Evolutionary conservation across 1,284 basidiomycete species (phyloP), one percentile per base, ranked within the genome.

Genomic region (Leccinum fallax): DNA sequence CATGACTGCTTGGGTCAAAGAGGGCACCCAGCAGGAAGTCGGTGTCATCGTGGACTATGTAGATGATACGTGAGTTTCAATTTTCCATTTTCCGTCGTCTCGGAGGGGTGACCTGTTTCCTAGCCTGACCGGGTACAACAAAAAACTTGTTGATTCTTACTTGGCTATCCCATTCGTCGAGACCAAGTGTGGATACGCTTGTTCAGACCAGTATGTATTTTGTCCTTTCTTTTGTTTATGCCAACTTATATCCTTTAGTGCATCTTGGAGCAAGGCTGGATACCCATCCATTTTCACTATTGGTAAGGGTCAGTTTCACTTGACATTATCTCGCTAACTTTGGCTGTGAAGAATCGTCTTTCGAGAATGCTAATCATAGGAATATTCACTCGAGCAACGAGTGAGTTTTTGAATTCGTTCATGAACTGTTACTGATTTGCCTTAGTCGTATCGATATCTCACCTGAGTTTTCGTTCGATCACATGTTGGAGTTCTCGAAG

Each of bases 1-100:
- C 76, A 96, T 97, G 93, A 95, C 93, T 51, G 97, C 96, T 61
- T 99, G 94, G 89, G 93, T 99, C 69, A 97, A 97, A 85, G 77
- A 80, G 65, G 96, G 95, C 52, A 94, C 93, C 21, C 78, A 81
- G 64, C 94, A 97, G 78, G 87, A 89, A 77, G 89, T 97, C 65
- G 97, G 96, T 30, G 84, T 99, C 62, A 94, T 98, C 69, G 87
- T 85, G 57, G 97, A 99, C 79, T 97, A 83, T 73, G 90, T 93
- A 55, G 88, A 95, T 73, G 76, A 83, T 9, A 79, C 76, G 83
- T 90, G 68, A 51, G 77, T 73, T 19, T 55, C 48, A n/a, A 48
- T 57, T 52, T 54, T 46, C 43, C 16, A 28, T 16, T 58, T 9
- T 5, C 43, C 26, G 2, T 48, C 2, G 2, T 30, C 10, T 9